Conservation (phyloP, 2,329 filamentous ascomycete genomes). For the Penicillium sp. region DNA sequence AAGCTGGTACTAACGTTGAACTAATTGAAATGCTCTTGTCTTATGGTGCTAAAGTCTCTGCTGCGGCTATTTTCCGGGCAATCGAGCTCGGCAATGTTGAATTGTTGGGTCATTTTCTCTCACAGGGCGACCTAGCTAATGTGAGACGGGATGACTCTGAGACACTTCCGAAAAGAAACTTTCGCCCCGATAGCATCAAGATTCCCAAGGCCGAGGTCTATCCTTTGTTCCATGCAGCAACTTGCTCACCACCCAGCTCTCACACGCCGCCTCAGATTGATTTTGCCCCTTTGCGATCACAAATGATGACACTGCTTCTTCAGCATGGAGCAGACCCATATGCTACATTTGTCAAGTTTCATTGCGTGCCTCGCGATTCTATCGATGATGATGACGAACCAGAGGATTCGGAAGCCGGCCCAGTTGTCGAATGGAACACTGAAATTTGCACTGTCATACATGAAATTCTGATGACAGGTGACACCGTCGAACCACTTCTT, state of each 20-base stretch:
- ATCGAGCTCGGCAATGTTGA: neutral
- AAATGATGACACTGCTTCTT: constrained; percentile 11
- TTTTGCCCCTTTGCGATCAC: neutral
- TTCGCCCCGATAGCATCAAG: neutral
- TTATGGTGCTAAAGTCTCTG: constrained; percentile 1
- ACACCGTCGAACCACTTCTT: constrained; percentile 9
- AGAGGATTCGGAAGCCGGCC: neutral
- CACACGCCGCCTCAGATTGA: neutral
- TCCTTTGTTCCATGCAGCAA: neutral
- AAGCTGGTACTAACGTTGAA: constrained; percentile 3
- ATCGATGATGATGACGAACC: neutral
- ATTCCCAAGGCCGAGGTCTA: neutral
- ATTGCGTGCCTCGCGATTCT: neutral
- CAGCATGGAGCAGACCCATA: constrained; percentile 16
- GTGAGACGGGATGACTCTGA: neutral
- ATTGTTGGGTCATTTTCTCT: constrained; percentile 1
- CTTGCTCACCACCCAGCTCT: no score
- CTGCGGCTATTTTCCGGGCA: constrained; percentile 1
- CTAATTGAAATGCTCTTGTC: constrained; percentile 5
- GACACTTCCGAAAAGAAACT: neutral
- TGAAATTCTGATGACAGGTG: neutral
- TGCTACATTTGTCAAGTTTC: constrained; percentile 6
- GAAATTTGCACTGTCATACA: constrained; percentile 8
- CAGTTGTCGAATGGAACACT: neutral
- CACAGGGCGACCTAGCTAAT: neutral